phyloP scores from a whole-genome alignment of 2,329 filamentous ascomycete genomes.

The Aureobasidium sp. region DNA sequence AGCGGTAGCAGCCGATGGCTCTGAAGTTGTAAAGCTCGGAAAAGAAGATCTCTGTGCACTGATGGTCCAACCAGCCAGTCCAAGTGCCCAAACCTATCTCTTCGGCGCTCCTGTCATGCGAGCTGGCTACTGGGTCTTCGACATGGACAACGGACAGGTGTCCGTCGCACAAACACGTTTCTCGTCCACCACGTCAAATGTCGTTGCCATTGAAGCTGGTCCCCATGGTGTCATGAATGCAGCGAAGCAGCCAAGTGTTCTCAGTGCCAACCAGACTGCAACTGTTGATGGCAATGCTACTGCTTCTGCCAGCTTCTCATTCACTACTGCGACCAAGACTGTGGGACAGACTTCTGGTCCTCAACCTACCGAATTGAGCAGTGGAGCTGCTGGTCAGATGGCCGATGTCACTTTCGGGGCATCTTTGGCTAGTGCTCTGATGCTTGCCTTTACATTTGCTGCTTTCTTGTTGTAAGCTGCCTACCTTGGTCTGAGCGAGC shows the following conservation, averaged over 20 bases:
- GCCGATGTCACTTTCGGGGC: not conserved
- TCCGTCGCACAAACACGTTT: slow-evolving; percentile 28
- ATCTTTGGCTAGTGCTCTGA: not conserved
- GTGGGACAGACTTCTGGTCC: not conserved
- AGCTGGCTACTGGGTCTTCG: slow-evolving; percentile 31
- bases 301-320: not conserved
- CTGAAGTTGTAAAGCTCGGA: slow-evolving; percentile 20
- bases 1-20: slow-evolving; percentile 21
- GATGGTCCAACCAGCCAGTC: not conserved
- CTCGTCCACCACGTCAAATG: not conserved
- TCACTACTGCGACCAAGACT: not conserved
- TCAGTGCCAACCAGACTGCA: not conserved
- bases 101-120: slow-evolving; percentile 28
- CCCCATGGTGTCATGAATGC: not conserved
- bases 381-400: not conserved
- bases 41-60: slow-evolving; percentile 15
- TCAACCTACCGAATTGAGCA: not conserved
- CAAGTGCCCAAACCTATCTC: slow-evolving; percentile 22
- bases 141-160: slow-evolving; percentile 31
- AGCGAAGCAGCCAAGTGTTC: not conserved
- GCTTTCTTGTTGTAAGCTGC: not conserved
- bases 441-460: not conserved
- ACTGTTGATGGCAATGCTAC: not conserved
- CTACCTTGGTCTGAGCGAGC: too few relatives aligned
- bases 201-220: not conserved